Percentiles rank a stretch among this genome's conserved stretches.
These are phyloP conservation scores for Fusarium burgessii DNA, from an alignment of 2,329 filamentous ascomycete genomes.

Conservation along the genomic window DNA sequence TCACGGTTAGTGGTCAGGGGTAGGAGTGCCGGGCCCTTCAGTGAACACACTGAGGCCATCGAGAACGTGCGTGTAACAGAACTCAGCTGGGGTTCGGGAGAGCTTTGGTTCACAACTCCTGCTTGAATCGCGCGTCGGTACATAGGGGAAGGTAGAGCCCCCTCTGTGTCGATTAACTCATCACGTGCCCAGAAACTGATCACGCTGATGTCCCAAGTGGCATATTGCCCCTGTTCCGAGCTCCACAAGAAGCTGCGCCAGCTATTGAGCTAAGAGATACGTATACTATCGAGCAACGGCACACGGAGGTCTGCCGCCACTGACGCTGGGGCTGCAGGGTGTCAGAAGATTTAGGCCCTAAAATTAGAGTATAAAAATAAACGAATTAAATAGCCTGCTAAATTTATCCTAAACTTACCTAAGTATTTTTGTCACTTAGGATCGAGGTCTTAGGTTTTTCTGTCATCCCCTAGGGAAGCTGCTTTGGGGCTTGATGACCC, in stretches of 20 bases:
- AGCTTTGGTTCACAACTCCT: not conserved
- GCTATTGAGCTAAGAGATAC: constrained; percentile 9
- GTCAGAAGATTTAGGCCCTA: too few species aligned
- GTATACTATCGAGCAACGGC: constrained; percentile 10
- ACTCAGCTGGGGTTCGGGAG: constrained; percentile 11
- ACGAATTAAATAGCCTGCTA: too few species aligned
- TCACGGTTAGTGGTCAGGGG: constrained; percentile 33
- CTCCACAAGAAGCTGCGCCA: constrained; percentile 23
- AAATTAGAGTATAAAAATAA: too few species aligned
- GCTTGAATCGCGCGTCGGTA: constrained; percentile 7
- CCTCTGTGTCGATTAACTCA: not conserved
- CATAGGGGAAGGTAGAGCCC: not conserved
- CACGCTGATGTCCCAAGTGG: constrained; percentile 1
- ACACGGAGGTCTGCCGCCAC: constrained; percentile 36
- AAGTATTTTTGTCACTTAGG: too few species aligned
- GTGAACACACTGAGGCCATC: constrained; percentile 9
- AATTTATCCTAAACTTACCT: too few species aligned
- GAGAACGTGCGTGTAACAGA: constrained; percentile 27
- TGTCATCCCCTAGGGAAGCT: not conserved
- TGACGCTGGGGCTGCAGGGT: constrained; percentile 14
- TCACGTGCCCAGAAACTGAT: constrained; percentile 8
- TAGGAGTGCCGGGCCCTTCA: constrained; percentile 17
- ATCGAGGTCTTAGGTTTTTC: too few species aligned
- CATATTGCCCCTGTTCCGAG: constrained; percentile 19
- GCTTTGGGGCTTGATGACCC: constrained; percentile 25